phyloP scores from a whole-genome alignment of 371 early-diverging fungal species.

The Chytridium lagenaria region DNA sequence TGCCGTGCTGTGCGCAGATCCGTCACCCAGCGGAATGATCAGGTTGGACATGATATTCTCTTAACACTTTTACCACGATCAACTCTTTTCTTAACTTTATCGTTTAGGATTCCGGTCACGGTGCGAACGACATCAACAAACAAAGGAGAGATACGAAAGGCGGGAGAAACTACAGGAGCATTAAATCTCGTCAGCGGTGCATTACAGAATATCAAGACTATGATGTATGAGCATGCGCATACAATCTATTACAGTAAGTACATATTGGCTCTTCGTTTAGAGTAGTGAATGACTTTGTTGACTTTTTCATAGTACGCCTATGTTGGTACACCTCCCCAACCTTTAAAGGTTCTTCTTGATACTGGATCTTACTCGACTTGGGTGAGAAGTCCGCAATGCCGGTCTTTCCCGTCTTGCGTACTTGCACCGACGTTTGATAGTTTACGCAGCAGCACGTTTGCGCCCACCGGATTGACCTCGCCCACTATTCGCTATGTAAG shows the following conservation, averaged over 20 bases:
- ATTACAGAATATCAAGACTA: neutral
- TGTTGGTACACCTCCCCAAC: conserved; percentile 72
- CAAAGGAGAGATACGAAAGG: too few species aligned
- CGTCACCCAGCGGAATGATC: neutral
- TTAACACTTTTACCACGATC: too few species aligned
- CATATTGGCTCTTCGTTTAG: neutral
- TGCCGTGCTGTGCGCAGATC: neutral
- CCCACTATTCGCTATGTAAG: neutral
- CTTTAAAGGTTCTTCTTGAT: conserved; percentile 71
- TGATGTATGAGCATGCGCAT: conserved; percentile 13
- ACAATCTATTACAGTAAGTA: conserved; percentile 11
- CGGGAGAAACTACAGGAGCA: too few species aligned
- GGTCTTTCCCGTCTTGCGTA: neutral
- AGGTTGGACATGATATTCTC: too few species aligned
- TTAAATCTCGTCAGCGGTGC: neutral
- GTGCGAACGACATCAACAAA: too few species aligned
- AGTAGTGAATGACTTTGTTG: neutral
- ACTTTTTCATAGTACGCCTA: neutral
- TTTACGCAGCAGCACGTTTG: neutral
- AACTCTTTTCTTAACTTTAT: neutral
- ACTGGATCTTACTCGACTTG: conserved; percentile 78
- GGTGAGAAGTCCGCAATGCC: conserved; percentile 37
- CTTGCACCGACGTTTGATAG: neutral
- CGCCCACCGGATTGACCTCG: neutral
- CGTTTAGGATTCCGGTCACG: too few species aligned